Percentiles rank a stretch among this genome's conserved stretches.
These are phyloP conservation scores for Waltiozyma sp. DNA, from an alignment of 1,139 yeast genomes.

Conservation along the genomic window DNA sequence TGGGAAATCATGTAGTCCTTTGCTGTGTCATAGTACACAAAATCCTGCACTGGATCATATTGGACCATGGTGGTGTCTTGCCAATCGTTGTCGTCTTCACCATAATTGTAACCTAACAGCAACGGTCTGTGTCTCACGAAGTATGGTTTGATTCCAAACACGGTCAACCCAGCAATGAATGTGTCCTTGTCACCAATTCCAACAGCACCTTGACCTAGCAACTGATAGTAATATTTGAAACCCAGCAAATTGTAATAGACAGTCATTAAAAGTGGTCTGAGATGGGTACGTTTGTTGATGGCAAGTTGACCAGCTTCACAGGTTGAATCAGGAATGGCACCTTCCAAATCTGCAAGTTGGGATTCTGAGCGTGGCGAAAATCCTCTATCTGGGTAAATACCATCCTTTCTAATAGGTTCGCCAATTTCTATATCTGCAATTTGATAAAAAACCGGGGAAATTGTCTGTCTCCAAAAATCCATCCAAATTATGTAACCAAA, in stretches of 20 bases:
- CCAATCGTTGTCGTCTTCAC: slow-evolving; percentile 14
- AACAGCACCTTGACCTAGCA: slow-evolving; percentile 47
- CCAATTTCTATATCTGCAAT: slow-evolving; percentile 29
- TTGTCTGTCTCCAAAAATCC: slow-evolving; percentile 54
- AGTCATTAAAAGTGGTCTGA: slow-evolving; percentile 38
- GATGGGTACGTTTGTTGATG: slow-evolving; percentile 39
- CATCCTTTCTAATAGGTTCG: slow-evolving; percentile 23
- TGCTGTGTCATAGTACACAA: slow-evolving; percentile 18
- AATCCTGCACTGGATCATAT: slow-evolving; percentile 31
- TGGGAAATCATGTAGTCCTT: slow-evolving; percentile 10
- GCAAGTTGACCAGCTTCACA: slow-evolving; percentile 52
- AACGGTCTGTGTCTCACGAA: slow-evolving; percentile 32
- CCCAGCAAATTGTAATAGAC: slow-evolving; percentile 48
- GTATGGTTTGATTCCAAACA: slow-evolving; percentile 36
- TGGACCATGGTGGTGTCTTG: slow-evolving; percentile 34
- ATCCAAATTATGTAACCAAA: slow-evolving; percentile 41
- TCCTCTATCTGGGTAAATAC: slow-evolving; percentile 20
- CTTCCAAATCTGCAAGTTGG: slow-evolving; percentile 42
- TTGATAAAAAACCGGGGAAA: slow-evolving; percentile 44
- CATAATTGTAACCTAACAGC: slow-evolving; percentile 33
- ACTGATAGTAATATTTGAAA: slow-evolving; percentile 39
- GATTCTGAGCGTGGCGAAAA: slow-evolving; percentile 16
- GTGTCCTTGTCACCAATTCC: slow-evolving; percentile 62
- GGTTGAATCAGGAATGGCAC: slow-evolving; percentile 48
- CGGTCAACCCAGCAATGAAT: slow-evolving; percentile 48